These are phyloP conservation scores for Amphichorda felina DNA, from an alignment of 2,329 filamentous ascomycete species.

Conservation along the genomic window DNA sequence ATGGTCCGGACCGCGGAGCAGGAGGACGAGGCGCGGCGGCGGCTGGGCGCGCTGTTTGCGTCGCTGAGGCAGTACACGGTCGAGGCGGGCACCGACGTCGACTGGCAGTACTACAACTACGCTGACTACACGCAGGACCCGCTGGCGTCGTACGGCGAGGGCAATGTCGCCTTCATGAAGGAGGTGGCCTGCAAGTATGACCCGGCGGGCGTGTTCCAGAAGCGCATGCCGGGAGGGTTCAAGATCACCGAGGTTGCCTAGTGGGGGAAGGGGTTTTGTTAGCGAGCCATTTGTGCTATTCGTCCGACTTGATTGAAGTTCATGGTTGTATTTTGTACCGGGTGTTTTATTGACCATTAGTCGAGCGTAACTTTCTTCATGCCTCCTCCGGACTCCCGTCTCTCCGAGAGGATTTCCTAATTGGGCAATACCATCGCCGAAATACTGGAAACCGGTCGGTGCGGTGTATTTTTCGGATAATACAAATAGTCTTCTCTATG, in stretches of 20 bases:
- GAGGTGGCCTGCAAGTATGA: slow-evolving; percentile 18
- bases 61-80: slow-evolving; percentile 13
- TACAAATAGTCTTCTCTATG: too few relatives aligned
- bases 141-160: slow-evolving; percentile 21
- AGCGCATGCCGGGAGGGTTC: slow-evolving; percentile 13
- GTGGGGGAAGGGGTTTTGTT: too few relatives aligned
- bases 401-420: too few relatives aligned
- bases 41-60: slow-evolving; percentile 10
- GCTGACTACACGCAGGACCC: slow-evolving; percentile 12
- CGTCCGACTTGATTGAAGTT: too few relatives aligned
- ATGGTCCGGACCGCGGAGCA: slow-evolving; percentile 22
- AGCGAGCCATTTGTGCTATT: too few relatives aligned
- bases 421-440: too few relatives aligned
- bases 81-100: slow-evolving; percentile 13
- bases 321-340: too few relatives aligned
- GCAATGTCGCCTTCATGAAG: slow-evolving; percentile 18
- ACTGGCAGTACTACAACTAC: slow-evolving; percentile 31
- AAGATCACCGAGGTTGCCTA: slow-evolving; percentile 18
- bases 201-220: slow-evolving; percentile 19
- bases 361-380: too few relatives aligned
- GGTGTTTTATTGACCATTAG: too few relatives aligned
- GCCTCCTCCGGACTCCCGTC: too few relatives aligned
- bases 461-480: too few relatives aligned
- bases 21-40: slow-evolving; percentile 15
- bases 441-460: too few relatives aligned